Evolutionary conservation across 495 filamentous ascomycete genomes (phyloP).

Genomic region (Cryomyces antarcticus): DNA sequence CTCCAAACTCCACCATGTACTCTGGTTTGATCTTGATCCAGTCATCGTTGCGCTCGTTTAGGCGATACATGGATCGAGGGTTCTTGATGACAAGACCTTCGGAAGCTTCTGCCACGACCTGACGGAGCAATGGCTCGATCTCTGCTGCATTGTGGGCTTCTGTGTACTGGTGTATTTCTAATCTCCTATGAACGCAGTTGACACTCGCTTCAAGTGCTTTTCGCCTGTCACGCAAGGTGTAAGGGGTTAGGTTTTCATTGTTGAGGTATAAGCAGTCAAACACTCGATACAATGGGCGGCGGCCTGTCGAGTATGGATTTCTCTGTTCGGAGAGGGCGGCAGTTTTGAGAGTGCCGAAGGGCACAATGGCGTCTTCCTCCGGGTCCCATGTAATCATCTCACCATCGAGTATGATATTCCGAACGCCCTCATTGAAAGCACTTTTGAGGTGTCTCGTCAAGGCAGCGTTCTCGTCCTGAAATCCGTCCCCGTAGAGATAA

Average conservation of each 20-base stretch:
- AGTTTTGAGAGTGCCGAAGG: slow-evolving; percentile 85
- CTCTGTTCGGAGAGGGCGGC: slow-evolving; percentile 66
- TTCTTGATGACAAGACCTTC: slow-evolving; percentile 94
- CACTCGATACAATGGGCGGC: slow-evolving; percentile 62
- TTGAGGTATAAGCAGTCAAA: slow-evolving; percentile 91
- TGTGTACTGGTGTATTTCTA: slow-evolving; percentile 66
- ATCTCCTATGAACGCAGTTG: slow-evolving; percentile 41
- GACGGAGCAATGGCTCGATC: slow-evolving; percentile 58
- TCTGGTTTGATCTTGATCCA: slow-evolving; percentile 99
- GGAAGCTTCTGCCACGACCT: slow-evolving; percentile 68
- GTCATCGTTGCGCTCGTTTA: slow-evolving; percentile 85
- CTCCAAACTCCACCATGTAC: slow-evolving; percentile 94
- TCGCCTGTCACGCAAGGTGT: slow-evolving; percentile 64
- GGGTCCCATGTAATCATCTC: slow-evolving; percentile 99
- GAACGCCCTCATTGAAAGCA: slow-evolving; percentile 59
- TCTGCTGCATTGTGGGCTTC: slow-evolving; percentile 44
- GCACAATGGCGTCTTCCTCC: slow-evolving; percentile 61
- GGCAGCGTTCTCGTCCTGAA: slow-evolving; percentile 56
- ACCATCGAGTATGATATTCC: slow-evolving; percentile 79
- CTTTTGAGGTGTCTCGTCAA: slow-evolving; percentile 59
- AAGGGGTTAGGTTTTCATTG: slow-evolving; percentile 53
- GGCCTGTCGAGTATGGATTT: slow-evolving; percentile 52
- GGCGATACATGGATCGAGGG: slow-evolving; percentile 61
- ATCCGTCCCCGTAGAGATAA: slow-evolving; percentile 68
- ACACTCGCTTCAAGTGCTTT: slow-evolving; percentile 51